Base-by-base conservation (phyloP, 1,139 yeast genomes). In the Kurtzmaniella quercitrusa region DNA sequence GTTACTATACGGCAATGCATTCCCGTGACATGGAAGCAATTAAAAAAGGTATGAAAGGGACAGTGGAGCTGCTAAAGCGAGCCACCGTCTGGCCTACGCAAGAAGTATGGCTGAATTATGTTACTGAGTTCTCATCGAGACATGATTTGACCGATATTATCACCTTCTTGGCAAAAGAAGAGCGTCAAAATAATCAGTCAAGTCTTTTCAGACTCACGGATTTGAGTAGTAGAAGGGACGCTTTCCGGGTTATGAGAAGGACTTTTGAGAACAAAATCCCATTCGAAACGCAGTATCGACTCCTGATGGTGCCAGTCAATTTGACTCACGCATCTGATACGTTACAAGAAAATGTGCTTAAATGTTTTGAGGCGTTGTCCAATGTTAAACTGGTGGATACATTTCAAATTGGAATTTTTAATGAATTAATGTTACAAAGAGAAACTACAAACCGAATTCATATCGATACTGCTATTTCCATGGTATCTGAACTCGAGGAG, bases 81-180 rank as follows among this genome's bases (percentile, higher is more conserved):
- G 93, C 91, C 0, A 68, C 76, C 17, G 61, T 85, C 5, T 82
- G 88, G 88, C 94, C 95, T 3, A 78, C 87, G 1, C 78, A 75
- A 47, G 73, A 74, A 33, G 64, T 84, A 17, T 80, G 89, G 84
- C 66, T 68, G 9, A 66, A 66, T 38, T 82, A 80, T 55, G 71
- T 78, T 52, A 66, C 82, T 15, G 75, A 74, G 52, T 80, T 80
- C 50, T 34, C 37, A 12, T 19, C 37, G 7, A 74, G 81, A 1
- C 62, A 69, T 5, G 65, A 70, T 1, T 62, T 80, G 19, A 60
- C 62, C 11, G 59, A 68, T 5, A 66, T 84, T 26, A 63, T 82
- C 37, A 50, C 65, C 11, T 67, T 72, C 33, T 81, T 85, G 51
- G 74, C 71, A 38, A 45, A 54, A 12, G 76, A 76, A 37, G 32